Evolutionary conservation across 345 rosid genomes (phyloP).

Genomic region (Murraya koenigii): DNA sequence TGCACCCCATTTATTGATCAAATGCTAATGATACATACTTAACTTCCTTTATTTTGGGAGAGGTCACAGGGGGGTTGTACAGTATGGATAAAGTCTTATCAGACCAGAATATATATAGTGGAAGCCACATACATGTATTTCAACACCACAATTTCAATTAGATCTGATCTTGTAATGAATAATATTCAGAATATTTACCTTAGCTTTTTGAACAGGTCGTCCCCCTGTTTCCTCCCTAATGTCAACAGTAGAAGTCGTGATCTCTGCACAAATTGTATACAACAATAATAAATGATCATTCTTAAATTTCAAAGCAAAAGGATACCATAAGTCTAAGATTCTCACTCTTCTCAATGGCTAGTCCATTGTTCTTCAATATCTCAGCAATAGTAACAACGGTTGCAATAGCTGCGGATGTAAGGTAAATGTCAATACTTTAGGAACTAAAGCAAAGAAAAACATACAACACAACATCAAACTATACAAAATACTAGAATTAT

Average conservation of each 20-base stretch:
- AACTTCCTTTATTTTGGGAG: background rate
- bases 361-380: slow-evolving; percentile 69
- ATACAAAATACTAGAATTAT: background rate
- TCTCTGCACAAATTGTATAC: slow-evolving; percentile 28
- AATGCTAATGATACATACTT: background rate
- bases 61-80: background rate
- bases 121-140: background rate
- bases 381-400: slow-evolving; percentile 78
- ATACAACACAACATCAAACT: background rate
- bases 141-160: background rate
- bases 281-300: background rate
- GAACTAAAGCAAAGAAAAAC: background rate
- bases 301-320: background rate
- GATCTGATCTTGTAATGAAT: background rate
- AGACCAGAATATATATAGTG: background rate
- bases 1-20: background rate
- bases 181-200: slow-evolving; percentile 31
- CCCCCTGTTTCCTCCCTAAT: slow-evolving; percentile 60
- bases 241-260: slow-evolving; percentile 53
- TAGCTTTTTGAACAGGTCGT: slow-evolving; percentile 64
- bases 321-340: background rate
- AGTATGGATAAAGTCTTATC: background rate
- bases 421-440: background rate
- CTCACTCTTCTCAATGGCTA: slow-evolving; percentile 71
- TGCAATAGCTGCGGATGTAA: slow-evolving; percentile 48